Evolutionary conservation across 768 basidiomycete species (phyloP), one percentile per base, ranked within the genome.

Genomic region (Pleurotus pulmonarius): DNA sequence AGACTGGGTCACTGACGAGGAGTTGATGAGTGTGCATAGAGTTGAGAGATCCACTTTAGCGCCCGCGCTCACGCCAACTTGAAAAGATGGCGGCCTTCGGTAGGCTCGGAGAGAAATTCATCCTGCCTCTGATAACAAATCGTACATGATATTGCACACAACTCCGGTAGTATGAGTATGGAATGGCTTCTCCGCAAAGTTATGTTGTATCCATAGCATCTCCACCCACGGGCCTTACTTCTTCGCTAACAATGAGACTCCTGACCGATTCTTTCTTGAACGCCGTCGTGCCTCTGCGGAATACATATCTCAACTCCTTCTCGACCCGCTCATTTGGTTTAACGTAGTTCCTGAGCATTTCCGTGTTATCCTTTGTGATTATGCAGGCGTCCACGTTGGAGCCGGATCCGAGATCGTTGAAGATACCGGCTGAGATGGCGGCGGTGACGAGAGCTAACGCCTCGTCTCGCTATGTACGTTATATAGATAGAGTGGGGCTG

Each of bases 321-420:
- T 83, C 73, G 20, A 84, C 88, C 5, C 93, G 83, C 63, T 88
- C 81, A 68, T 94, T 95, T 1, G 97, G 97, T 78, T 82, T 94
- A 71, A 90, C 87, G 67, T 90, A 90, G 75, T 98, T 98, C 59
- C 97, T 83, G 58, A 98, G 75, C 90, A 91, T 95, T 71, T 97
- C 94, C 0, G 94, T 95, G 58, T 85, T 77, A 47, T 80, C 74
- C 45, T 88, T 86, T 3, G 92, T 94, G 73, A 99, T 95, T 62
- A 98, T 83, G 70, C 95, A 96, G 1, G 94, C 96, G 70, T 99
- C 97, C 64, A 98, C 84, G 69, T 99, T 98, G n/a, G 92, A 94
- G 43, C 97, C 97, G 0, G 96, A 98, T 3, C 97, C 97, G 34
- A 98, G 84, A 76, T 99, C 97, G 76, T 99, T 98, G 83, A 97